Evolutionary conservation across 2,329 filamentous ascomycete genomes (phyloP).

Genomic region (Xylariomycetidae sp.): DNA sequence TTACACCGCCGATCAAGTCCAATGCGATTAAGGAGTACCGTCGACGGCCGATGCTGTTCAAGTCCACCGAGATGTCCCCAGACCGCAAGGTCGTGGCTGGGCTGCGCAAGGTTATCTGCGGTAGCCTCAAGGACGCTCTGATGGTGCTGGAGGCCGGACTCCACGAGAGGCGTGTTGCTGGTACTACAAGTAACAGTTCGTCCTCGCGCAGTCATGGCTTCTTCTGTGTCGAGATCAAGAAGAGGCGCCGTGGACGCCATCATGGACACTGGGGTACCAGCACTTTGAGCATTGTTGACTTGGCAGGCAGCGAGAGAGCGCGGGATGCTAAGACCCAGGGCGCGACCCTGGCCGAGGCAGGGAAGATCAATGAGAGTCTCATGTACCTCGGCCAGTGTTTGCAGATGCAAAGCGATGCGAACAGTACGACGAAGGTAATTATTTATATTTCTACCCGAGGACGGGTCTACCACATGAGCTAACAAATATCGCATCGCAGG

Average conservation of each 20-base stretch:
- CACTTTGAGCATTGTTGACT: slow-evolving; percentile 81
- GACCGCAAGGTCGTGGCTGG: slow-evolving; percentile 95
- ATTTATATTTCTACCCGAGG: not conserved
- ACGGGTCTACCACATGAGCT: not conserved
- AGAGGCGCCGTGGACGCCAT: slow-evolving; percentile 49
- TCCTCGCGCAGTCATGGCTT: slow-evolving; percentile 93
- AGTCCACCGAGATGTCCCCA: slow-evolving; percentile 79
- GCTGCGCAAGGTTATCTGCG: slow-evolving; percentile 83
- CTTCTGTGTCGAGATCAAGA: slow-evolving; percentile 93
- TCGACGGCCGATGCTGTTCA: slow-evolving; percentile 84
- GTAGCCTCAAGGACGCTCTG: slow-evolving; percentile 75
- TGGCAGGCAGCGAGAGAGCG: slow-evolving; percentile 90
- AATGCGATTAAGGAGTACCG: slow-evolving; percentile 64
- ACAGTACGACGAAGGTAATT: slow-evolving; percentile 65
- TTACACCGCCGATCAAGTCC: slow-evolving; percentile 59
- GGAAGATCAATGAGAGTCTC: slow-evolving; percentile 96
- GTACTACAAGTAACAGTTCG: slow-evolving; percentile 88
- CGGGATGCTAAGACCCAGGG: slow-evolving; percentile 92
- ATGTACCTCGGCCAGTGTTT: slow-evolving; percentile 98
- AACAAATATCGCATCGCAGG: slow-evolving; percentile 41
- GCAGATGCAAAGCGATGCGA: slow-evolving; percentile 84
- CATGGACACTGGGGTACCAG: slow-evolving; percentile 68
- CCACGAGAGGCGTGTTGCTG: slow-evolving; percentile 79
- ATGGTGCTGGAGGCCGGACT: slow-evolving; percentile 87
- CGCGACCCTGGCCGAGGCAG: slow-evolving; percentile 86